A percentile compares a stretch with the other conserved stretches of the same genome.
These are phyloP conservation scores for Verticillium albo-atrum DNA, from an alignment of 2,329 filamentous ascomycete genomes.

Conservation along the genomic window DNA sequence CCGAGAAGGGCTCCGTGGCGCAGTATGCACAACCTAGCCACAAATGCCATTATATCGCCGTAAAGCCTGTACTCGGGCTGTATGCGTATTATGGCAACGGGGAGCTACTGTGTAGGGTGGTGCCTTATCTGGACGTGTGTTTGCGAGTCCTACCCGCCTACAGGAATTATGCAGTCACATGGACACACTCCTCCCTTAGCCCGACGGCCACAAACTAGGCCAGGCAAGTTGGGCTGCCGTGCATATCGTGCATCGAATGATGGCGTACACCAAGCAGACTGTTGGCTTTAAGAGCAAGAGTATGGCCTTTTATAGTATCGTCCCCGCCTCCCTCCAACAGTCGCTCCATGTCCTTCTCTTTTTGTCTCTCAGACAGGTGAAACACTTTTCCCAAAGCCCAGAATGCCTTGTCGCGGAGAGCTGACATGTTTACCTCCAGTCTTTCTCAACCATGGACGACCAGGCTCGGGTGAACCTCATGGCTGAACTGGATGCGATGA, in stretches of 20 bases:
- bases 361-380: neutral
- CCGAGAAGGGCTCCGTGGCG: too few relatives aligned
- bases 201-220: too few relatives aligned
- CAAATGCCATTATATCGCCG: too few relatives aligned
- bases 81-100: too few relatives aligned
- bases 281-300: neutral
- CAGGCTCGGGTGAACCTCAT: neutral
- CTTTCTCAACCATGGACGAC: neutral
- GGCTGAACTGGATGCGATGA: neutral
- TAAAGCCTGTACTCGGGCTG: too few relatives aligned
- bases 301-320: neutral
- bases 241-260: neutral
- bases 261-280: neutral
- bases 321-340: neutral
- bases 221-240: neutral
- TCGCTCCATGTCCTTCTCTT: neutral
- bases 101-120: too few relatives aligned
- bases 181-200: too few relatives aligned
- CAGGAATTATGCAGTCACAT: too few relatives aligned
- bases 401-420: neutral
- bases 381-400: neutral
- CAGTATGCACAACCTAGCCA: too few relatives aligned
- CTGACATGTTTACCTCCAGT: neutral
- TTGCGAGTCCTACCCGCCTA: too few relatives aligned
- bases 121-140: too few relatives aligned